Percentiles rank a stretch among this genome's conserved stretches.
These are phyloP conservation scores for Sporothrix protearum DNA, from an alignment of 2,329 filamentous ascomycete species.

Conservation along the genomic window DNA sequence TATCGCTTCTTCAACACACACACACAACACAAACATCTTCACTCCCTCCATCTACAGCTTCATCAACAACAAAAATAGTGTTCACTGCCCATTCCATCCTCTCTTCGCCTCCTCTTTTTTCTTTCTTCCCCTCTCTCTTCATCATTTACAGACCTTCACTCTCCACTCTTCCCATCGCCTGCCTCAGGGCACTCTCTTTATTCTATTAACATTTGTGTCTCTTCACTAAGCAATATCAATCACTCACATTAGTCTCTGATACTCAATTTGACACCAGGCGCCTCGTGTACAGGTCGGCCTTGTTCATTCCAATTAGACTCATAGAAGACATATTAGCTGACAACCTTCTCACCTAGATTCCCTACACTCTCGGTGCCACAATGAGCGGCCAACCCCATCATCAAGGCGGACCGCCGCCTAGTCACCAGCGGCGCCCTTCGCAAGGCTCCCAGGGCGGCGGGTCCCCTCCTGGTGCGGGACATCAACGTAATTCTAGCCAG, in stretches of 20 bases:
- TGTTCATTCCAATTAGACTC: no score
- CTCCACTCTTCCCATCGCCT: not conserved
- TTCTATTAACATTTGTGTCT: not conserved
- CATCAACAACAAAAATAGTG: not conserved
- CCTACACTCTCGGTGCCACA: not conserved
- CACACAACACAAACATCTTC: not conserved
- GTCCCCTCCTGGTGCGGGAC: conserved; percentile 4
- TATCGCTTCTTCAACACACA: not conserved
- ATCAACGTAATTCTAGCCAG: not conserved
- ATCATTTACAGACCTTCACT: not conserved
- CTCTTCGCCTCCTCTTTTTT: not conserved
- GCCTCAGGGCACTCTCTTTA: not conserved
- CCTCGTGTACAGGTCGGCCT: not conserved
- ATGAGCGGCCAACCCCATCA: not conserved
- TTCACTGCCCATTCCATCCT: not conserved
- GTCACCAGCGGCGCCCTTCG: conserved; percentile 18
- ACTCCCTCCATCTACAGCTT: not conserved
- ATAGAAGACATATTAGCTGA: not conserved
- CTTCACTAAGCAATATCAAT: not conserved
- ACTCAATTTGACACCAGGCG: not conserved
- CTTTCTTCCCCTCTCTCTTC: not conserved
- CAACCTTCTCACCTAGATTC: not conserved
- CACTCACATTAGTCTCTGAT: not conserved
- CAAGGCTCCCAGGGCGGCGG: conserved; percentile 19
- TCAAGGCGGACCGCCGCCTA: not conserved